These are phyloP conservation scores for Grosmannia huntii DNA, from an alignment of 2,329 filamentous ascomycete genomes.

Conservation along the genomic window DNA sequence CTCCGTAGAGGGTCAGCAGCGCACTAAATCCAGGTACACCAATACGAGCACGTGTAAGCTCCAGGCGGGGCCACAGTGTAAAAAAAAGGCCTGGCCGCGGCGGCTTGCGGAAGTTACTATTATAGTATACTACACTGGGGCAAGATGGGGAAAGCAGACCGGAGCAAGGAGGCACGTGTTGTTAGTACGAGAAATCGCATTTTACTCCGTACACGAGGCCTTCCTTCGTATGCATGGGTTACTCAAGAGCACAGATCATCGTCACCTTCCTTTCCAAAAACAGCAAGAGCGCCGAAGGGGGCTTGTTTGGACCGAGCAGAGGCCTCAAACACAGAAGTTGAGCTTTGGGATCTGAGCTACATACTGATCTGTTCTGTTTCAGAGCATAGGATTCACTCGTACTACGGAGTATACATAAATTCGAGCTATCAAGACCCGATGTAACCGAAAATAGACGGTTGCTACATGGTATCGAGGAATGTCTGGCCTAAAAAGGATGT, in stretches of 20 bases:
- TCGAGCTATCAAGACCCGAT: background rate
- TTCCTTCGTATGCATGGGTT: background rate
- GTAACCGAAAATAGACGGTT: background rate
- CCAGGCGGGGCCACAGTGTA: background rate
- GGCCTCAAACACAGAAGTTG: background rate
- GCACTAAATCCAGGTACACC: constrained; percentile 10
- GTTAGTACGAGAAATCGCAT: too few species aligned
- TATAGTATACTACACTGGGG: background rate
- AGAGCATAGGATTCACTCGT: background rate
- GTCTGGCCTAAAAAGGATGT: too few species aligned
- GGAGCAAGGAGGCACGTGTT: background rate
- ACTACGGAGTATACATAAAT: background rate
- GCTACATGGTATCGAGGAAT: background rate
- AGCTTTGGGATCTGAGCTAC: background rate
- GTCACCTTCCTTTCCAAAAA: background rate
- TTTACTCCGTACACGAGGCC: background rate
- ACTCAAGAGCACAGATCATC: background rate
- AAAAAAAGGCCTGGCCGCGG: background rate
- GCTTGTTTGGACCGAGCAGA: background rate
- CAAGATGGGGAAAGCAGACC: background rate
- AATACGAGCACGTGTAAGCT: constrained; percentile 1
- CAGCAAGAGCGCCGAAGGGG: background rate
- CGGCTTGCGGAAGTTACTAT: background rate
- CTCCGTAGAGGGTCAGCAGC: background rate
- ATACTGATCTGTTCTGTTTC: background rate